Base-by-base conservation (phyloP, 2,329 filamentous ascomycete species). In the Cyphellophora europaea region DNA sequence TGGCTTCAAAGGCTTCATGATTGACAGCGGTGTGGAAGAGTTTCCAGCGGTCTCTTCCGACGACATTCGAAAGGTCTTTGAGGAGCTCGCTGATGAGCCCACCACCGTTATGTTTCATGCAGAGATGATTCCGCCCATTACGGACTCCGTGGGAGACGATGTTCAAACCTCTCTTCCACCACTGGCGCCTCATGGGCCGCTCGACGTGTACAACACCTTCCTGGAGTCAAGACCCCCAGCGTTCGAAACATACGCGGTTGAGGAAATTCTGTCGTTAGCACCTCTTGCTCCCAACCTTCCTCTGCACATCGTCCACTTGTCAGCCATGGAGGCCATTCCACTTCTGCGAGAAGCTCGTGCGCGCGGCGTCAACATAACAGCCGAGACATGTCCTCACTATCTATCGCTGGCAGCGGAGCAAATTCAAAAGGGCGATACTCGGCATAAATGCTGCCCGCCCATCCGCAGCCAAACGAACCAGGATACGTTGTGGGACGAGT, bases 81-180 rank as follows among this genome's bases (percentile, higher is more conserved):
- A 68, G 18, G 83, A 81, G 30, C 73, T 98, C 42, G 82, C 83
- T 41, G 77, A 85, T 49, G 73, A 79, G 35, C 73, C 85, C 12
- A 96, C 91, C 2, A 93, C 87, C 0, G 77, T 96, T 50, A 96
- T 98, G 89, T 98, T 98, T 66, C 91, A 98, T 55, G 91, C 91
- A 37, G 91, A 98, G 61, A 96, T 95, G 87, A 79, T 93, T 10
- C 87, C 89, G n/a, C 84, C 86, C 12, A 82, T 88, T 47, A 64
- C 82, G 32, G 75, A 77, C 47, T 87, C 84, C 0, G 82, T 88
- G 2, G 82, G 83, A 35, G 85, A 91, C 55, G 76, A 77, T 16
- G 77, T 86, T 3, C 80, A 84, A 51, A 61, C 63, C 16, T 83
- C 82, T 0, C 66, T 72, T 5, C 75, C 84, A 12, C 82, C 84